These are phyloP conservation scores for Exophiala calicioides DNA, from an alignment of 2,329 filamentous ascomycete genomes.

Conservation along the genomic window DNA sequence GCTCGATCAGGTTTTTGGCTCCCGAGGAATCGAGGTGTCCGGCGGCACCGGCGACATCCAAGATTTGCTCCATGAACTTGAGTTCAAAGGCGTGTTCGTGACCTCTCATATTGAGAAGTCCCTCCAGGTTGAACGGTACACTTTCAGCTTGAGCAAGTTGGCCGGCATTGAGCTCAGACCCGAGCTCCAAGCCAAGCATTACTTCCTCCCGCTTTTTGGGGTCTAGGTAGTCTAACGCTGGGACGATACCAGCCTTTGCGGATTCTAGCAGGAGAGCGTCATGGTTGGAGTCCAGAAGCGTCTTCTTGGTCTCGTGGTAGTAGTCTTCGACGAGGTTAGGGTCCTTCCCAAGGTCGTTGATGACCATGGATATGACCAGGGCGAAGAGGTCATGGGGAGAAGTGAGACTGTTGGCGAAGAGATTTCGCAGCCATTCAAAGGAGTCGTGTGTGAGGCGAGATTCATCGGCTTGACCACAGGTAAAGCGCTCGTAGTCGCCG, in stretches of 20 bases:
- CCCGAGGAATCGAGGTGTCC: slow-evolving; percentile 40
- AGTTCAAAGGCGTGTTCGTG: slow-evolving; percentile 37
- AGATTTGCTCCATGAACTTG: slow-evolving; percentile 41
- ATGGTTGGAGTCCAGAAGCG: slow-evolving; percentile 33
- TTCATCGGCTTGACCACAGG: slow-evolving; percentile 31
- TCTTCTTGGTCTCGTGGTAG: slow-evolving; percentile 8
- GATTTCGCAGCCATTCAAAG: slow-evolving; percentile 35
- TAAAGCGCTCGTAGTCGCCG: slow-evolving; percentile 39
- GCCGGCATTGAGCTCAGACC: slow-evolving; percentile 41
- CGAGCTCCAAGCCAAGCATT: slow-evolving; percentile 39
- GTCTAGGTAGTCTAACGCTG: slow-evolving; percentile 34
- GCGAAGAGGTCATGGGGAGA: slow-evolving; percentile 33
- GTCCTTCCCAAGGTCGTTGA: slow-evolving; percentile 45
- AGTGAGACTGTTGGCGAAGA: slow-evolving; percentile 29
- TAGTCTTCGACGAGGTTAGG: slow-evolving; percentile 34
- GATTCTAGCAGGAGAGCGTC: slow-evolving; percentile 38
- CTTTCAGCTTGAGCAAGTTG: slow-evolving; percentile 45
- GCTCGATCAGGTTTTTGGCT: slow-evolving; percentile 37
- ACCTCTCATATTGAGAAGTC: slow-evolving; percentile 32
- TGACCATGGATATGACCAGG: slow-evolving; percentile 38
- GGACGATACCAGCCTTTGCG: slow-evolving; percentile 33
- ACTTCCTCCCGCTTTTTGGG: slow-evolving; percentile 31
- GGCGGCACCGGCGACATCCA: slow-evolving; percentile 42
- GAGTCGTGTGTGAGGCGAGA: slow-evolving; percentile 33
- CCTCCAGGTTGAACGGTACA: slow-evolving; percentile 35